phyloP scores from a whole-genome alignment of 2,329 filamentous ascomycete genomes.

The Monascus ruber region DNA sequence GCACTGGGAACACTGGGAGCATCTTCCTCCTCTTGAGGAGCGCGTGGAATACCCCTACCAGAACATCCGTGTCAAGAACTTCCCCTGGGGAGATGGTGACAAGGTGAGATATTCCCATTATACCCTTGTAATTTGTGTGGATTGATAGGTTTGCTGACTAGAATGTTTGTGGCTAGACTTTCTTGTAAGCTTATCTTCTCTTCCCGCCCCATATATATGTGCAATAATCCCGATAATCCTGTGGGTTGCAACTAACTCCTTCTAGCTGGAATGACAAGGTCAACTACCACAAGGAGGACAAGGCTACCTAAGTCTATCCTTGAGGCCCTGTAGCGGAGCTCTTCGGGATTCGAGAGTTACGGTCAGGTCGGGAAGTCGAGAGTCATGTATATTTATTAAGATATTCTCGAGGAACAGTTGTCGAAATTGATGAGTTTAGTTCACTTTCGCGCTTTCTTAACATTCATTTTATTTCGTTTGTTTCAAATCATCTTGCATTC shows the following conservation, averaged over 20 bases:
- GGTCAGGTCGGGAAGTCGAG: slow-evolving; percentile 2
- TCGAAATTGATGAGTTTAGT: slow-evolving; percentile 11
- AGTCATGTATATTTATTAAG: slow-evolving; percentile 22
- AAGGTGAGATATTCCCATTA: slow-evolving; percentile 50
- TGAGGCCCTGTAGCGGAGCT: not conserved
- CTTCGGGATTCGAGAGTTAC: slow-evolving; percentile 1
- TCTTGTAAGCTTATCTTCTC: slow-evolving; percentile 45
- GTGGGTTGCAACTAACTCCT: not conserved
- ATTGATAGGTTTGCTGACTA: slow-evolving; percentile 1
- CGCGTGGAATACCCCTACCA: slow-evolving; percentile 89
- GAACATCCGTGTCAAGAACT: slow-evolving; percentile 97
- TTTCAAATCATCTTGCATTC: not conserved
- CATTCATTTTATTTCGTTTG: slow-evolving; percentile 8
- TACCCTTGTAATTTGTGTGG: not conserved
- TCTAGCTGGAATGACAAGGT: slow-evolving; percentile 82
- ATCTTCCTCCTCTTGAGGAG: slow-evolving; percentile 81
- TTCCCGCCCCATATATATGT: not conserved
- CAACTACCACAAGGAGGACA: slow-evolving; percentile 96
- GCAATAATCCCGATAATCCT: slow-evolving; percentile 7
- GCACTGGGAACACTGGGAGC: slow-evolving; percentile 92
- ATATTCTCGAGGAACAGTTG: slow-evolving; percentile 4
- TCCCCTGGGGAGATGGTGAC: slow-evolving; percentile 86
- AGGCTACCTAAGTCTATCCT: slow-evolving; percentile 34
- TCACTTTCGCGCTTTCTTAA: slow-evolving; percentile 5
- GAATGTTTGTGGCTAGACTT: slow-evolving; percentile 36